Conservation (phyloP, 2,329 filamentous ascomycete species). For the Pezicula rhizophila region DNA sequence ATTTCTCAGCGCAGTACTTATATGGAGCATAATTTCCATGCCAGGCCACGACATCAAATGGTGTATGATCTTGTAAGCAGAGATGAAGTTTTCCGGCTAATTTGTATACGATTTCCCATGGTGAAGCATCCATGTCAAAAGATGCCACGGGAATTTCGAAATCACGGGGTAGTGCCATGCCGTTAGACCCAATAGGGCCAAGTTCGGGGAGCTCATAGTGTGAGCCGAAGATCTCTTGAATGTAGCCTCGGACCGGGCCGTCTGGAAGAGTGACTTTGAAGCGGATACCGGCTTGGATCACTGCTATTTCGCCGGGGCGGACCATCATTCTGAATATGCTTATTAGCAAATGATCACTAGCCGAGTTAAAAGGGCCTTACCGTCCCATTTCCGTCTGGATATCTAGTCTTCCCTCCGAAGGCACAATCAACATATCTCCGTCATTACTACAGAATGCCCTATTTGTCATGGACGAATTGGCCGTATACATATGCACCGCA, state of each 20-base stretch:
- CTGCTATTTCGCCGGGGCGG: conserved; percentile 57
- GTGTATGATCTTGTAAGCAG: conserved; percentile 59
- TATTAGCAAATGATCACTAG: neutral
- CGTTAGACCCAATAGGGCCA: conserved; percentile 58
- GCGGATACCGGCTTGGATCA: conserved; percentile 58
- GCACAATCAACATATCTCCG: conserved; percentile 59
- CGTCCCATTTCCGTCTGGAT: conserved; percentile 53
- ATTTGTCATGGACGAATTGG: conserved; percentile 40
- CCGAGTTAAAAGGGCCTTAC: neutral
- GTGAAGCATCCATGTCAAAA: conserved; percentile 37
- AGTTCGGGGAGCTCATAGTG: conserved; percentile 60
- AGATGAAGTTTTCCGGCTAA: conserved; percentile 61
- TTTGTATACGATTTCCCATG: conserved; percentile 47
- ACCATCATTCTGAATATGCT: conserved; percentile 39
- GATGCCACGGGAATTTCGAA: conserved; percentile 55
- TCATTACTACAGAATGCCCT: conserved; percentile 51
- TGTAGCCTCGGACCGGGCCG: conserved; percentile 54
- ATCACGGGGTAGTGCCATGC: conserved; percentile 57
- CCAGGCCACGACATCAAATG: conserved; percentile 74
- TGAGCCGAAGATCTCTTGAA: conserved; percentile 58
- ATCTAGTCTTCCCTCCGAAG: conserved; percentile 49
- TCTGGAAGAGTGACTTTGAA: conserved; percentile 55
- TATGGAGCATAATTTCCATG: conserved; percentile 69
- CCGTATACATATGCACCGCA: conserved; percentile 42
- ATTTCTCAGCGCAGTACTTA: conserved; percentile 66